These are phyloP conservation scores for Metarhizium humberi DNA, from an alignment of 2,329 filamentous ascomycete genomes.

Conservation along the genomic window DNA sequence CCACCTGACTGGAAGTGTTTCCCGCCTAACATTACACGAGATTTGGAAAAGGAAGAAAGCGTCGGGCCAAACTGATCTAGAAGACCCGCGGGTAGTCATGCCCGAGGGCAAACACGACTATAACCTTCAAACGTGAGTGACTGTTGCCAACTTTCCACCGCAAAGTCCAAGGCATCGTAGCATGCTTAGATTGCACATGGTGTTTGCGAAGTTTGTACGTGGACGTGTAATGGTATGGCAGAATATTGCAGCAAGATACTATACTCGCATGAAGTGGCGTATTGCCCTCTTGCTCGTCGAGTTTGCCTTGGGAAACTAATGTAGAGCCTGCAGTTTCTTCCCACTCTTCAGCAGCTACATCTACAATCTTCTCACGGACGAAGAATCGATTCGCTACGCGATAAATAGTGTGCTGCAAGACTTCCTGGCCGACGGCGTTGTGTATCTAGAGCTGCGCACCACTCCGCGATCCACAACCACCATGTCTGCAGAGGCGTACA, in stretches of 20 bases:
- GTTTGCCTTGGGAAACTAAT: background rate
- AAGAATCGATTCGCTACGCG: slow-evolving; percentile 48
- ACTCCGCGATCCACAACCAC: slow-evolving; percentile 58
- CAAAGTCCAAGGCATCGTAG: background rate
- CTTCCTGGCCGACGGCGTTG: slow-evolving; percentile 62
- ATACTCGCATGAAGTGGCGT: background rate
- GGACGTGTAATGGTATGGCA: background rate
- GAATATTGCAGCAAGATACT: no score
- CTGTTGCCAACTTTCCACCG: background rate
- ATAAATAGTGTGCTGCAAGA: slow-evolving; percentile 55
- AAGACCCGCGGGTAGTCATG: slow-evolving; percentile 62
- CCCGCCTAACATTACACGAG: slow-evolving; percentile 60
- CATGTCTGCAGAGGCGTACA: slow-evolving; percentile 54
- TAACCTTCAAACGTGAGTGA: slow-evolving; percentile 54
- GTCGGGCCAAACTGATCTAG: slow-evolving; percentile 41
- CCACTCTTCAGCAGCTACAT: slow-evolving; percentile 72
- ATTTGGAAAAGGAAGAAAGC: slow-evolving; percentile 58
- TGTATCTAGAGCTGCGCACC: slow-evolving; percentile 72
- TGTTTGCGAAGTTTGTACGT: background rate
- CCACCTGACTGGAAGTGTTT: slow-evolving; percentile 72
- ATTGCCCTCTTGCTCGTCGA: background rate
- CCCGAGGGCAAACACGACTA: slow-evolving; percentile 63
- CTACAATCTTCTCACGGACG: slow-evolving; percentile 62
- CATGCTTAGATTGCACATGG: background rate
- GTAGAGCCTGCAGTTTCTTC: slow-evolving; percentile 52